Percentiles rank a stretch among this genome's conserved stretches.
phyloP scores from a whole-genome alignment of 169 alveolate genomes.

The Plasmodium vivax region DNA sequence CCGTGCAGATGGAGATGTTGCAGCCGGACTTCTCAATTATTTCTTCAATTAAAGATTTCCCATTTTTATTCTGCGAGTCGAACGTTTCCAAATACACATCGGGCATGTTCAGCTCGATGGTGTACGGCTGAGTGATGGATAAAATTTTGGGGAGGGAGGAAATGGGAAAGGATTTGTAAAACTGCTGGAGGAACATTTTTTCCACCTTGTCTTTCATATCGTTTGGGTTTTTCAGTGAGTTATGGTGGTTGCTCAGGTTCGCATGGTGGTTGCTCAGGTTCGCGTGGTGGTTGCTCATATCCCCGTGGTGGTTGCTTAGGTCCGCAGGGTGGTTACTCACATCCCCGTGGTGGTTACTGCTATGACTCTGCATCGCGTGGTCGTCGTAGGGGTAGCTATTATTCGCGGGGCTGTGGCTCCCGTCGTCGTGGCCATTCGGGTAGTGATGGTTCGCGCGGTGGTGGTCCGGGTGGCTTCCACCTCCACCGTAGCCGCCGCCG shows the following conservation, averaged over 20 bases:
- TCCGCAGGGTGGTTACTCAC: not conserved
- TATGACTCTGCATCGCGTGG: not conserved
- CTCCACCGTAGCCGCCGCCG: not conserved
- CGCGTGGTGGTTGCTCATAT: not conserved
- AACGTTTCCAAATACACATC: conserved; percentile 68
- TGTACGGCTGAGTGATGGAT: conserved; percentile 63
- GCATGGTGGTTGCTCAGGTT: not conserved
- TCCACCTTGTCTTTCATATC: conserved; percentile 51
- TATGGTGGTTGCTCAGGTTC: not conserved
- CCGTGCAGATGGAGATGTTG: conserved; percentile 68
- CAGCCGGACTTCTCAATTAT: conserved; percentile 64
- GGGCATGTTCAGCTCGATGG: conserved; percentile 72
- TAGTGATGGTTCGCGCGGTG: not conserved
- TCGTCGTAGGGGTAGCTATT: conserved; percentile 20
- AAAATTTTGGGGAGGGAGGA: conserved; percentile 53
- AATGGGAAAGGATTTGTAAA: conserved; percentile 53
- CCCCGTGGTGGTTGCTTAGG: not conserved
- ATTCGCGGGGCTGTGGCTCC: not conserved
- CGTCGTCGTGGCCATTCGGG: not conserved
- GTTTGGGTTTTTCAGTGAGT: conserved; percentile 4
- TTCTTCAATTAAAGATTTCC: conserved; percentile 65
- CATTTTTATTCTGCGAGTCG: conserved; percentile 71
- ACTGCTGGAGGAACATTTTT: conserved; percentile 25
- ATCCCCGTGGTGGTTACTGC: too few relatives aligned
- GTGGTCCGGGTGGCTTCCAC: not conserved